phyloP scores from a whole-genome alignment of 495 filamentous ascomycete species.

The Pseudevernia furfuracea region DNA sequence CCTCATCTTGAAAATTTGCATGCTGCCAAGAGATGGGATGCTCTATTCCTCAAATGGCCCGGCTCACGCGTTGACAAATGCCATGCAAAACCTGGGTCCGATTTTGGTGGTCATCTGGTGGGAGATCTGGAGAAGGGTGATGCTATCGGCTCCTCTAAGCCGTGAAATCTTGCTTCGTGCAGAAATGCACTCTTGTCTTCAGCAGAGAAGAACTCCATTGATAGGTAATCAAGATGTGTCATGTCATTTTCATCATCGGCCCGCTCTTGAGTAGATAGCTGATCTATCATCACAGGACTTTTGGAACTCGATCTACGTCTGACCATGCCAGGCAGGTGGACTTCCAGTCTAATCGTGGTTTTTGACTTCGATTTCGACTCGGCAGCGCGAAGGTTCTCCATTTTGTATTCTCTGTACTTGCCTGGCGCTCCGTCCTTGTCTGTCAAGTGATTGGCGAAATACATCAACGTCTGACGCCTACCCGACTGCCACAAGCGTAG shows the following conservation, averaged over 20 bases:
- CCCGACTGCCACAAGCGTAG: constrained; percentile 17
- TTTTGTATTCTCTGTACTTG: constrained; percentile 14
- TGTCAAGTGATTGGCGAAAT: constrained; percentile 12
- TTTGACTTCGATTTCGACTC: constrained; percentile 21
- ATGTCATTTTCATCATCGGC: constrained; percentile 8
- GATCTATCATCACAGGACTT: constrained; percentile 3
- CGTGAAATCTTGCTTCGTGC: constrained; percentile 13
- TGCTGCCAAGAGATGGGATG: not conserved
- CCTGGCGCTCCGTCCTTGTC: too few species aligned
- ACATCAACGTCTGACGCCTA: constrained; percentile 17
- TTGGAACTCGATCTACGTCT: constrained; percentile 18
- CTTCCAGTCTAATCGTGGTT: constrained; percentile 12
- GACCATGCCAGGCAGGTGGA: constrained; percentile 13
- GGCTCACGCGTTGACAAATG: not conserved
- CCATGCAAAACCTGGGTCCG: not conserved
- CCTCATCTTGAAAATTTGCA: not conserved
- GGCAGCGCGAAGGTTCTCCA: constrained; percentile 16
- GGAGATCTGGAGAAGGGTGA: not conserved
- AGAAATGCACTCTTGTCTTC: constrained; percentile 7
- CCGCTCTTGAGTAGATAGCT: not conserved
- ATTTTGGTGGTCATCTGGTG: not conserved
- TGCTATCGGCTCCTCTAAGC: constrained; percentile 1
- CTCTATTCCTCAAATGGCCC: not conserved
- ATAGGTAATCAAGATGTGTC: constrained; percentile 15
- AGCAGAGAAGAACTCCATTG: constrained; percentile 14